Evolutionary conservation across 2,329 filamentous ascomycete genomes (phyloP).

Genomic region (Pyrenochaeta sp.): DNA sequence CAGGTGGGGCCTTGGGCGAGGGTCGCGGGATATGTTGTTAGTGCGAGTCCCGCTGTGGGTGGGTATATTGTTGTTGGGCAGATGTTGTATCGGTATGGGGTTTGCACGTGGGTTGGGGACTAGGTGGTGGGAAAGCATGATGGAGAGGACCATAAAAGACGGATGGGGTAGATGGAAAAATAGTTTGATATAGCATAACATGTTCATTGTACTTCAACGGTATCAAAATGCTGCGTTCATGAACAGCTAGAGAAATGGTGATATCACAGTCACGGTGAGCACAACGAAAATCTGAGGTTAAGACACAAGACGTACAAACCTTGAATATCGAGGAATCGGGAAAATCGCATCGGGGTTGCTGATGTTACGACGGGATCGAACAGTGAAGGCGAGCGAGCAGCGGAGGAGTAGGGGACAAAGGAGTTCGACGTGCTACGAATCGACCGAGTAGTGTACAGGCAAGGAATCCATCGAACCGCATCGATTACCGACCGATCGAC

Average conservation of each 20-base stretch:
- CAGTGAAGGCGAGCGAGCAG: conserved; percentile 15
- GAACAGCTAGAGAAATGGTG: background rate
- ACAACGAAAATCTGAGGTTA: background rate
- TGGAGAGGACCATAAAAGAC: background rate
- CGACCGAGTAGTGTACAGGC: conserved; percentile 51
- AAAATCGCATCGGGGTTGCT: conserved; percentile 15
- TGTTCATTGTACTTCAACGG: background rate
- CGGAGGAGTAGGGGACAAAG: conserved; percentile 23
- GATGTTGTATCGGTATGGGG: conserved; percentile 39
- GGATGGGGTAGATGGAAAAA: background rate
- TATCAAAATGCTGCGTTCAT: background rate
- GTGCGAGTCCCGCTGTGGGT: conserved; percentile 27
- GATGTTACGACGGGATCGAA: conserved; percentile 1
- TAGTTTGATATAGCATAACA: background rate
- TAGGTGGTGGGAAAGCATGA: background rate
- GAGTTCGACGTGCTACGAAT: conserved; percentile 44
- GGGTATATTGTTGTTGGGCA: conserved; percentile 39
- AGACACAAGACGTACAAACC: conserved; percentile 18
- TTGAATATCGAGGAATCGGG: conserved; percentile 2
- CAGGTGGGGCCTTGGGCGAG: conserved; percentile 7
- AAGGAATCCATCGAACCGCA: conserved; percentile 35
- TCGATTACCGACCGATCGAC: conserved; percentile 45
- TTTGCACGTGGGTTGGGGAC: conserved; percentile 25
- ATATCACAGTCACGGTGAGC: conserved; percentile 13
- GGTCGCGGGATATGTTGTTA: conserved; percentile 10